A percentile compares a stretch with the other conserved stretches of the same genome.
These are phyloP conservation scores for Arthroderma sp. DNA, from an alignment of 2,329 filamentous ascomycete genomes.

Conservation along the genomic window DNA sequence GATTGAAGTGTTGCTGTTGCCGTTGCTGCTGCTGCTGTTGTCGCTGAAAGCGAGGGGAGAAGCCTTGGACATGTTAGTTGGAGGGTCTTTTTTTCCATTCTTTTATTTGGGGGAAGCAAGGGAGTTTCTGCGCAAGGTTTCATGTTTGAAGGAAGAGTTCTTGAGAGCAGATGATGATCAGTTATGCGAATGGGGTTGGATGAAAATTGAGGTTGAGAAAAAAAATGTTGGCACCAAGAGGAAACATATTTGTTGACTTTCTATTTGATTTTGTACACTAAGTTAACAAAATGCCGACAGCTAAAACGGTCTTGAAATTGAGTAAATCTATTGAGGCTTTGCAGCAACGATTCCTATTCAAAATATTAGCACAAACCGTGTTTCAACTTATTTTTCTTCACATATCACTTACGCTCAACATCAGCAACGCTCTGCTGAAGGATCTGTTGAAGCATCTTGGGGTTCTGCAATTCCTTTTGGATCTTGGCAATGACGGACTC, in stretches of 20 bases:
- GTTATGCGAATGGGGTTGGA: neutral
- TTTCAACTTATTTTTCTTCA: conserved; percentile 9
- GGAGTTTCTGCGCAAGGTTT: neutral
- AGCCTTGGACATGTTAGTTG: no score
- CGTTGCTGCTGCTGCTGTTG: no score
- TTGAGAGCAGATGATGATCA: neutral
- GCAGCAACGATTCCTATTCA: conserved; percentile 10
- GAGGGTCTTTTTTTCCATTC: no score
- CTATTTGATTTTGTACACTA: conserved; percentile 10
- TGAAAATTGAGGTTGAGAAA: neutral
- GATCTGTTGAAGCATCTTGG: conserved; percentile 93
- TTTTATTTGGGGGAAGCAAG: neutral
- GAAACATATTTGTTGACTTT: neutral
- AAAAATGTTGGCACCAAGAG: conserved; percentile 2
- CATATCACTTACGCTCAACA: conserved; percentile 66
- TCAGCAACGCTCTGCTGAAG: conserved; percentile 92
- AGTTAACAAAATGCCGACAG: conserved; percentile 4
- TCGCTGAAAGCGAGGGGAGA: no score
- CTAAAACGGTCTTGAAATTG: conserved; percentile 2
- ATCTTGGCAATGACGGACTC: conserved; percentile 92
- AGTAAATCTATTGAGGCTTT: conserved; percentile 10
- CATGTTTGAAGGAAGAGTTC: neutral
- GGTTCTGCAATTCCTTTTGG: conserved; percentile 96
- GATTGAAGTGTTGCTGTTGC: no score
- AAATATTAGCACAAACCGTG: conserved; percentile 9